These are phyloP conservation scores for Xylaria polymorpha DNA, from an alignment of 2,329 filamentous ascomycete genomes.

Conservation along the genomic window DNA sequence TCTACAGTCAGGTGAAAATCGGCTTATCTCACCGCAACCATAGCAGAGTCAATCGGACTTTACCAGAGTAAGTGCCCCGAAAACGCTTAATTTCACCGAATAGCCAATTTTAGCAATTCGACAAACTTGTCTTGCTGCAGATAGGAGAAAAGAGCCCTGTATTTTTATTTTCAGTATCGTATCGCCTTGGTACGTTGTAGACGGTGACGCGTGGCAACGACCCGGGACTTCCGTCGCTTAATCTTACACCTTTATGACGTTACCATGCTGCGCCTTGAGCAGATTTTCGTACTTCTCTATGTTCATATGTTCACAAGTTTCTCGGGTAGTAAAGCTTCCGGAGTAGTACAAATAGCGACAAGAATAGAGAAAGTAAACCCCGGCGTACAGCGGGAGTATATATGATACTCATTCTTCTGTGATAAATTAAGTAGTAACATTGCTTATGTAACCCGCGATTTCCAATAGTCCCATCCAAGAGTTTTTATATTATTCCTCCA, in stretches of 20 bases:
- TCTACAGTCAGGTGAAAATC: background rate
- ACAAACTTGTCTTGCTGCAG: background rate
- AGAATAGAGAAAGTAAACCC: background rate
- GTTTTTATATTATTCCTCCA: no score
- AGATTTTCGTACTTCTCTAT: background rate
- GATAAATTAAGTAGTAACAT: background rate
- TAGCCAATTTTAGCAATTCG: background rate
- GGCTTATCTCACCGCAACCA: background rate
- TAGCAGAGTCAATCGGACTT: background rate
- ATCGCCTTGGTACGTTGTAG: background rate
- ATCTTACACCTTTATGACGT: background rate
- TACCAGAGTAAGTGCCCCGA: background rate
- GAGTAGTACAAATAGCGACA: background rate
- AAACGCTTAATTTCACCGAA: background rate
- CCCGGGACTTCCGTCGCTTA: background rate
- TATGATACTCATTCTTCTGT: no score
- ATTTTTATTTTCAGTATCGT: background rate
- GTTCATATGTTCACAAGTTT: background rate
- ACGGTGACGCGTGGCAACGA: background rate
- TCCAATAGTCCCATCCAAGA: background rate
- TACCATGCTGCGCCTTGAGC: background rate
- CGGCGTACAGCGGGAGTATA: background rate
- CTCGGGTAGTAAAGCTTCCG: background rate
- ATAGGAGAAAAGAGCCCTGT: background rate
- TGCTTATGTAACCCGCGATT: background rate